Percentiles rank a stretch among this genome's conserved stretches.
Conservation (phyloP, 345 rosid species). For the Eutrema heterophyllum region DNA sequence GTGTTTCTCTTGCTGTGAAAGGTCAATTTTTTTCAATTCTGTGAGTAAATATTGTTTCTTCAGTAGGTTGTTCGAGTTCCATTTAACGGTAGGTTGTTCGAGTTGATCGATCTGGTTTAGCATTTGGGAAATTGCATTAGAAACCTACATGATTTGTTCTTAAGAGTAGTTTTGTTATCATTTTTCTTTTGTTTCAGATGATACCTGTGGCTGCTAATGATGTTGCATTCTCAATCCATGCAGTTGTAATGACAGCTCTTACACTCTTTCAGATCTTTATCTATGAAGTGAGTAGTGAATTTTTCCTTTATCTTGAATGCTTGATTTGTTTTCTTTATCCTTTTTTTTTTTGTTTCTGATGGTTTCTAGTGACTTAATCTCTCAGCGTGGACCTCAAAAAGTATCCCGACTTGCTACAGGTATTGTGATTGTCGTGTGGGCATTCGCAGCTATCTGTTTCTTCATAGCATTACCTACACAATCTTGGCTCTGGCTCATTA, state of each 20-base stretch:
- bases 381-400: constrained; percentile 82
- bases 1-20: too few relatives aligned
- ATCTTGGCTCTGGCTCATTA: constrained; percentile 86
- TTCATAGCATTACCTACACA: constrained; percentile 66
- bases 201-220: constrained; percentile 93
- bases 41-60: too few relatives aligned
- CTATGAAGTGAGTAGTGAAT: constrained; percentile 52
- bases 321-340: not conserved
- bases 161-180: not conserved
- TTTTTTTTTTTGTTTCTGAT: not conserved
- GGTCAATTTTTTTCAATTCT: too few relatives aligned
- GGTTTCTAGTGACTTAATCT: not conserved
- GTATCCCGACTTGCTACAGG: constrained; percentile 57
- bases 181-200: constrained; percentile 46
- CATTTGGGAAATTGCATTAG: not conserved
- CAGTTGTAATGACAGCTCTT: constrained; percentile 66
- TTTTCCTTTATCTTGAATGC: not conserved
- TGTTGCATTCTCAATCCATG: constrained; percentile 91
- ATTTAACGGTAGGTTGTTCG: too few relatives aligned
- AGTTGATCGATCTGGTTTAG: too few relatives aligned
- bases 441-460: constrained; percentile 57
- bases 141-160: not conserved
- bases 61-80: too few relatives aligned
- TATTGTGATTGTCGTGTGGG: constrained; percentile 55
- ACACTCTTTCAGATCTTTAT: constrained; percentile 67